Evolutionary conservation across 352 stramenopile species (phyloP).

Genomic region (Globisporangium radiosum): DNA sequence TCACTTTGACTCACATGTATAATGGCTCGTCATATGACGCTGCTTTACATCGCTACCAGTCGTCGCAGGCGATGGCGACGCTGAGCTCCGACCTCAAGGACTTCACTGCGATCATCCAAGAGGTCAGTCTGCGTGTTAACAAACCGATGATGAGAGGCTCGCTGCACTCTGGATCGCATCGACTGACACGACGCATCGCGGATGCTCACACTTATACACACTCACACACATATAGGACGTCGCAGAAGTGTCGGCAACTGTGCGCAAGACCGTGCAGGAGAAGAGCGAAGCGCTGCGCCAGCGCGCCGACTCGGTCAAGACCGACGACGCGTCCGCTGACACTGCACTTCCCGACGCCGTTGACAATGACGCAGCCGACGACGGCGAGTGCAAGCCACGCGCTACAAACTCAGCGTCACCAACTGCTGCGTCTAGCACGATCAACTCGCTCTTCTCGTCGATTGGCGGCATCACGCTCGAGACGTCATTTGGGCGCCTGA

Average conservation of each 20-base stretch:
- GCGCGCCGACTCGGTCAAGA: conserved; percentile 12
- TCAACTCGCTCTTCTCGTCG: conserved; percentile 56
- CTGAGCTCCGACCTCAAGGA: conserved; percentile 68
- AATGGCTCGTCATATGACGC: neutral
- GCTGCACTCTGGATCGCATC: too few relatives aligned
- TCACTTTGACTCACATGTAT: neutral
- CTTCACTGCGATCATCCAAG: conserved; percentile 61
- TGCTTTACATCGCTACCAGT: conserved; percentile 17
- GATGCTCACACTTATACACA: neutral
- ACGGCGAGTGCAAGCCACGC: conserved; percentile 1
- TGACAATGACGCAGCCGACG: neutral
- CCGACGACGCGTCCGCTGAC: conserved; percentile 15
- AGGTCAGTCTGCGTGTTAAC: conserved; percentile 15
- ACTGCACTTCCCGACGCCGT: neutral
- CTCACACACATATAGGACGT: conserved; percentile 24
- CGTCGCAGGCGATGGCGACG: conserved; percentile 64
- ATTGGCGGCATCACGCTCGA: conserved; percentile 21
- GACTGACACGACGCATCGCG: neutral
- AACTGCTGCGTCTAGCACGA: conserved; percentile 4
- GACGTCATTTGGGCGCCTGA: conserved; percentile 18
- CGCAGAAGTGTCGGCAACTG: conserved; percentile 47
- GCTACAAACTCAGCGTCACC: conserved; percentile 1
- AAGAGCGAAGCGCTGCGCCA: conserved; percentile 36
- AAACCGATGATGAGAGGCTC: neutral
- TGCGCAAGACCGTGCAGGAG: conserved; percentile 47